A percentile compares a stretch with the other conserved stretches of the same genome.
These are phyloP conservation scores for Xylaria grammica DNA, from an alignment of 495 filamentous ascomycete species.

Conservation along the genomic window DNA sequence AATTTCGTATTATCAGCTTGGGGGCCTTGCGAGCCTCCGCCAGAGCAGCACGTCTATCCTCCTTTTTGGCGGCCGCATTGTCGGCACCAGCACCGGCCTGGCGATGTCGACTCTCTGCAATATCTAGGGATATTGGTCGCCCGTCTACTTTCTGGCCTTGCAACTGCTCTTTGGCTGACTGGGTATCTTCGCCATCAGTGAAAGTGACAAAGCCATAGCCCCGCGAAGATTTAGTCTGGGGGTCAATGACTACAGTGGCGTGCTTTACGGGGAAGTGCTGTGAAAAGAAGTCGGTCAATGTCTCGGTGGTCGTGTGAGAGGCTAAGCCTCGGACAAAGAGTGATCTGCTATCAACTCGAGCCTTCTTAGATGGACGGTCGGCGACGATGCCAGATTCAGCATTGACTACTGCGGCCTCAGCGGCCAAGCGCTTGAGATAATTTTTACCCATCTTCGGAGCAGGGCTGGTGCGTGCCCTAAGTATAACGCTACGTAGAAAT, in stretches of 20 bases:
- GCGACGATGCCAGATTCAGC: constrained; percentile 25
- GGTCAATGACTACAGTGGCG: constrained; percentile 83
- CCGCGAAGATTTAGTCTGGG: constrained; percentile 78
- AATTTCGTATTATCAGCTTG: constrained; percentile 90
- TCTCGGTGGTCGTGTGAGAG: constrained; percentile 76
- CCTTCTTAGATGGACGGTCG: constrained; percentile 49
- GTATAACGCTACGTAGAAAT: too few relatives aligned
- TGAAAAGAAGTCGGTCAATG: constrained; percentile 85
- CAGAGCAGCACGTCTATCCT: constrained; percentile 59
- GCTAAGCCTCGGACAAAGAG: constrained; percentile 92
- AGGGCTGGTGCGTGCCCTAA: neutral
- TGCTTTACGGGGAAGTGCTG: constrained; percentile 93
- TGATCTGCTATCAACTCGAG: constrained; percentile 59
- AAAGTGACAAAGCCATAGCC: constrained; percentile 98
- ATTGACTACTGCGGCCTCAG: constrained; percentile 32
- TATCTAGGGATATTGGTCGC: constrained; percentile 80
- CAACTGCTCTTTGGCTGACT: constrained; percentile 76
- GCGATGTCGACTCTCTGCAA: constrained; percentile 84
- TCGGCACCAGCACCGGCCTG: constrained; percentile 52
- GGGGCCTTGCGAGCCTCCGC: constrained; percentile 65
- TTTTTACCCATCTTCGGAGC: constrained; percentile 38
- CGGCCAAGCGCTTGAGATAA: constrained; percentile 41
- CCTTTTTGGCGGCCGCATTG: constrained; percentile 56
- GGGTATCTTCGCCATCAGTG: constrained; percentile 87
- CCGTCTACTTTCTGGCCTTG: constrained; percentile 75